A percentile compares a stretch with the other conserved stretches of the same genome.
These are phyloP conservation scores for Cenchrus americanus DNA, from an alignment of 176 grass and related monocot genomes.

Conservation along the genomic window DNA sequence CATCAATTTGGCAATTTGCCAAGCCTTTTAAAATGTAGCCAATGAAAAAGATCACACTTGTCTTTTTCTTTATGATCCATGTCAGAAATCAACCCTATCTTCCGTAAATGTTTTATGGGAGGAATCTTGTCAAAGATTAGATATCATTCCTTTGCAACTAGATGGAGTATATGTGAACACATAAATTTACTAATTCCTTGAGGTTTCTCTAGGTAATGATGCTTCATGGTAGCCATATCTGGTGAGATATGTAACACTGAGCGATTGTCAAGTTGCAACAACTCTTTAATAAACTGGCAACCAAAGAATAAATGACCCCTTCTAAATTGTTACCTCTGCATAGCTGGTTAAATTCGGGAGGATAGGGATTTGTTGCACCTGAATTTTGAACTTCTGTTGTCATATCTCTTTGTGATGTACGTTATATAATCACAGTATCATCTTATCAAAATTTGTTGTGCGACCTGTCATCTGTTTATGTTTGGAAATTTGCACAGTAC, in stretches of 20 bases:
- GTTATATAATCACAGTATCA: background rate
- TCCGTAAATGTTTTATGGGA: background rate
- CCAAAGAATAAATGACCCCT: background rate
- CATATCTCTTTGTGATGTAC: background rate
- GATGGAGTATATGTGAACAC: background rate
- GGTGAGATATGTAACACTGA: background rate
- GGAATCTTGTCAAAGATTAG: background rate
- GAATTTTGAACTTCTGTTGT: background rate
- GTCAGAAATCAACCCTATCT: background rate
- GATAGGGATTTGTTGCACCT: background rate
- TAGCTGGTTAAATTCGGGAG: background rate
- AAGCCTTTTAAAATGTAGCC: background rate
- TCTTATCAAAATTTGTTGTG: background rate
- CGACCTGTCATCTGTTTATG: conserved; percentile 19
- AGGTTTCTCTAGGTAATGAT: background rate
- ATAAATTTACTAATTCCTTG: background rate
- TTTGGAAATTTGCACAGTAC: conserved; percentile 15
- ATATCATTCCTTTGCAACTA: background rate
- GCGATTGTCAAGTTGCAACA: background rate
- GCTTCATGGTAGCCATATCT: background rate
- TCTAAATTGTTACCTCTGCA: background rate
- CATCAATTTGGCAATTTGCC: background rate
- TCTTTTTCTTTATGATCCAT: background rate
- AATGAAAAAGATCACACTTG: background rate
- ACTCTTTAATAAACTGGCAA: background rate